A percentile compares a stretch with the other conserved stretches of the same genome.
Evolutionary conservation across 2,329 filamentous ascomycete genomes (phyloP).

Genomic region (Penicillium sp.): DNA sequence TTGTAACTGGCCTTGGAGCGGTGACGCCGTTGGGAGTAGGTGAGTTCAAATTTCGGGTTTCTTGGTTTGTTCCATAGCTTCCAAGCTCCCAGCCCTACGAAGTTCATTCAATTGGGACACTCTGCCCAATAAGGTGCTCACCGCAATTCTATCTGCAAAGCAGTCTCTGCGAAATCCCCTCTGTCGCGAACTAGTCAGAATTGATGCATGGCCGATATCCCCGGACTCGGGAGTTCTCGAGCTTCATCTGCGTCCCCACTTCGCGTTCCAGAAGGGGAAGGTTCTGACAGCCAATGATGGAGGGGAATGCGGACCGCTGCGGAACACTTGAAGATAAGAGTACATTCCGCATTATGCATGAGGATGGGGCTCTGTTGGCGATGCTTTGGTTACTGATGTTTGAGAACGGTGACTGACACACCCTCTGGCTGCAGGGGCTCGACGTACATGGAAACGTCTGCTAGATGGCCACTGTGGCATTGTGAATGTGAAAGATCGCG

Average conservation of each 20-base stretch:
- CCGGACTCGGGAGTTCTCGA: constrained; percentile 3
- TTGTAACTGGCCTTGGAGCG: constrained; percentile 78
- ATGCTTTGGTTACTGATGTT: not conserved
- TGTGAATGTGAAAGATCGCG: constrained; percentile 63
- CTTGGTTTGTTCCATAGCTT: constrained; percentile 7
- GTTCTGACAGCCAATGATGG: constrained; percentile 27
- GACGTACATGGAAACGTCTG: constrained; percentile 74
- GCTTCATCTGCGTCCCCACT: constrained; percentile 26
- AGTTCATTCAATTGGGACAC: not conserved
- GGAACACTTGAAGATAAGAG: not conserved
- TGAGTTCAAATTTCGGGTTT: constrained; percentile 34
- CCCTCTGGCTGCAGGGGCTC: constrained; percentile 52
- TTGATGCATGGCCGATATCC: constrained; percentile 3
- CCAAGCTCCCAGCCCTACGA: not conserved
- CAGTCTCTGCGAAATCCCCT: not conserved
- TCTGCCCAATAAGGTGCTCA: not conserved
- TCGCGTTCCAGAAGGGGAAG: constrained; percentile 30
- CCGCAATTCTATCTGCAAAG: not conserved
- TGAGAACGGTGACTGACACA: not conserved
- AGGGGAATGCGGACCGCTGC: constrained; percentile 5
- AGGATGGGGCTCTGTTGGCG: not conserved
- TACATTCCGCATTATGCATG: not conserved
- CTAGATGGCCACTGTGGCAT: constrained; percentile 77
- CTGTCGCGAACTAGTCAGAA: not conserved
- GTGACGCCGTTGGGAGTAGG: constrained; percentile 79